phyloP scores from a whole-genome alignment of 2,329 filamentous ascomycete genomes.

The Macrophomina phaseolina region DNA sequence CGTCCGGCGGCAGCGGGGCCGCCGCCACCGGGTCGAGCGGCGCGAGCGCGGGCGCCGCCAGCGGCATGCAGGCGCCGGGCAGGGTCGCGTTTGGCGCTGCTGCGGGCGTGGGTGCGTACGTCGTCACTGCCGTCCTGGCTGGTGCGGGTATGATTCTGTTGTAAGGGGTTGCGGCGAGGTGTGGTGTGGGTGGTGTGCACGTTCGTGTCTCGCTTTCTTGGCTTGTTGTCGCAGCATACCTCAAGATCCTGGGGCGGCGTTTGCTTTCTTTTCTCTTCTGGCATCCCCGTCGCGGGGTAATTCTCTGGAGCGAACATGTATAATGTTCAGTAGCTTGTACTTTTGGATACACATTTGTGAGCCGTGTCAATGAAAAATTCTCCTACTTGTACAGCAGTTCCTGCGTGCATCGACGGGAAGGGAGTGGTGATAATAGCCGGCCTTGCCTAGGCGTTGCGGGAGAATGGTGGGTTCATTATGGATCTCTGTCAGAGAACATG shows the following conservation, averaged over 20 bases:
- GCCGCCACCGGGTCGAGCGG: slow-evolving; percentile 30
- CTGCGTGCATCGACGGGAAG: too few species aligned
- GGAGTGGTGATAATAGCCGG: too few species aligned
- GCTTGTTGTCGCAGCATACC: background rate
- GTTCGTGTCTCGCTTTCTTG: background rate
- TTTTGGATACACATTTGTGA: background rate
- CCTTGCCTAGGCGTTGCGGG: too few species aligned
- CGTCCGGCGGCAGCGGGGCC: slow-evolving; percentile 49
- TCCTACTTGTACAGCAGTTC: background rate
- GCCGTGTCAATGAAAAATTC: background rate
- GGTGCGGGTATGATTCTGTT: slow-evolving; percentile 62
- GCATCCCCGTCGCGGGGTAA: background rate
- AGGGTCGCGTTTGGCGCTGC: slow-evolving; percentile 51
- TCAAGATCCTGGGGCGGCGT: background rate
- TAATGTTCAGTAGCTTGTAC: slow-evolving; percentile 17
- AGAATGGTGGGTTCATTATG: too few species aligned
- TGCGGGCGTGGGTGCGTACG: slow-evolving; percentile 54
- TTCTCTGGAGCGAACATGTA: slow-evolving; percentile 3
- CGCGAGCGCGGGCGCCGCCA: slow-evolving; percentile 33
- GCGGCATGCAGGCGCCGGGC: slow-evolving; percentile 46
- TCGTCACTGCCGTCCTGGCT: slow-evolving; percentile 56
- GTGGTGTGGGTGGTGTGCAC: background rate
- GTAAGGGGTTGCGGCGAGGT: slow-evolving; percentile 40
- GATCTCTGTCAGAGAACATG: too few species aligned
- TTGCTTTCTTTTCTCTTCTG: background rate